Base-by-base conservation (phyloP, 2,329 filamentous ascomycete species). In the Aspergillus ibericus region DNA sequence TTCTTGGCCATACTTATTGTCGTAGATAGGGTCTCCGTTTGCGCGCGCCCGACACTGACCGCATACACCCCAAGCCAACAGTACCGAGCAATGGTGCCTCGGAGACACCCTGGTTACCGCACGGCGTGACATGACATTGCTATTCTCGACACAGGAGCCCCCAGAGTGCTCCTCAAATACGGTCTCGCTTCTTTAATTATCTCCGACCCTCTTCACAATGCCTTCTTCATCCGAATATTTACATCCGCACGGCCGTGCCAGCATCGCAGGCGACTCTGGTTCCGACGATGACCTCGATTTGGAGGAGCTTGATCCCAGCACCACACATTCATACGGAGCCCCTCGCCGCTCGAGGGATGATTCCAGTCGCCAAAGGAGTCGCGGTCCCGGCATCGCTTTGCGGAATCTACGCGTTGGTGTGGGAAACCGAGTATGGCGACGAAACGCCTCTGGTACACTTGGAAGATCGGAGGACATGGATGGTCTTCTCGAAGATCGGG, bases 401-500 rank as follows among this genome's bases (percentile, higher is more conserved):
- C 73, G 75, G 49, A 86, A 83, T 63, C 67, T 87, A 61, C 77
- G 84, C 38, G 77, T 79, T 42, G 81, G 80, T 18, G 74, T 78
- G 53, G 69, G 78, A 65, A 75, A 80, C 62, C 75, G 74, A 36
- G 71, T 75, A 55, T 77, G 73, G 75, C 66, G 66, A 63, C 69
- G 71, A 63, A 76, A 65, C 66, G 64, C 62, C 40, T 68, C 74
- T 69, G 65, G 83, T 82, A 53, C 79, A 79, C 59, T 65, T 20
- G 63, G 63, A 49, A 63, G 61, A 9, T 65, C 65, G 53, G 84
- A 91, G 36, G 90, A 93, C 71, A 78, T 85, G 38, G 80, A 87
- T 64, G 85, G 83, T 5, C 78, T 95, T 55, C 77, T 93, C 55
- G 85, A 86, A 53, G 85, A 89, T 49, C 81, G 82, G 13, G 83